Conservation (phyloP, 306 rosid species). For the Prunus davidiana region DNA sequence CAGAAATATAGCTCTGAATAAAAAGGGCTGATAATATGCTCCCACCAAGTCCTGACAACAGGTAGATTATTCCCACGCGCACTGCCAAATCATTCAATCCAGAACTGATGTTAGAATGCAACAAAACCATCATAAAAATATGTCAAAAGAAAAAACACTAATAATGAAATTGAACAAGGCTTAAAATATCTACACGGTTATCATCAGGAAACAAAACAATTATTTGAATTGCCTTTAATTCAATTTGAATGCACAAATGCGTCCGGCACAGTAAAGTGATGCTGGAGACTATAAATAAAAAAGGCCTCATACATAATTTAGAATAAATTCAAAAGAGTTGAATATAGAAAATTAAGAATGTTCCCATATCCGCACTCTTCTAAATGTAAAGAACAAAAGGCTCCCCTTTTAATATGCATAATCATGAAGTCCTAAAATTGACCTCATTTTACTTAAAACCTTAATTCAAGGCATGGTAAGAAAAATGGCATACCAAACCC, state of each 20-base stretch:
- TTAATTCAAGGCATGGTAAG: background rate
- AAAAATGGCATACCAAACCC: conserved; percentile 37
- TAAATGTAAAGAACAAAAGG: background rate
- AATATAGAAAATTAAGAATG: background rate
- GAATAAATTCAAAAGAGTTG: conserved; percentile 2
- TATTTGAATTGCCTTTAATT: background rate
- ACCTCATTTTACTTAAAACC: background rate
- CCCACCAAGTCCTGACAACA: conserved; percentile 48
- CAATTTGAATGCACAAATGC: background rate
- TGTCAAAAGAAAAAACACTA: background rate
- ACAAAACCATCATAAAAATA: background rate
- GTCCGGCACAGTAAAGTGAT: background rate
- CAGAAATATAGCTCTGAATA: conserved; percentile 31
- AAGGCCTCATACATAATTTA: background rate
- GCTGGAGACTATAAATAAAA: background rate
- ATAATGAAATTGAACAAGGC: background rate
- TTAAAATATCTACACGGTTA: background rate
- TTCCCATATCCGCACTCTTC: too few species aligned
- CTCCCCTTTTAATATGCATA: background rate
- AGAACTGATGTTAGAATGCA: background rate
- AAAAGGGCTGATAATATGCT: conserved; percentile 42
- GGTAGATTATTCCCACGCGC: conserved; percentile 36
- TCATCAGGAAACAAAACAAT: background rate
- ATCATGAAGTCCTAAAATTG: too few species aligned
- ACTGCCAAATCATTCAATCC: conserved; percentile 25